These are phyloP conservation scores for Phascolomyces articulosus DNA, from an alignment of 371 early-diverging fungal species.

Conservation along the genomic window DNA sequence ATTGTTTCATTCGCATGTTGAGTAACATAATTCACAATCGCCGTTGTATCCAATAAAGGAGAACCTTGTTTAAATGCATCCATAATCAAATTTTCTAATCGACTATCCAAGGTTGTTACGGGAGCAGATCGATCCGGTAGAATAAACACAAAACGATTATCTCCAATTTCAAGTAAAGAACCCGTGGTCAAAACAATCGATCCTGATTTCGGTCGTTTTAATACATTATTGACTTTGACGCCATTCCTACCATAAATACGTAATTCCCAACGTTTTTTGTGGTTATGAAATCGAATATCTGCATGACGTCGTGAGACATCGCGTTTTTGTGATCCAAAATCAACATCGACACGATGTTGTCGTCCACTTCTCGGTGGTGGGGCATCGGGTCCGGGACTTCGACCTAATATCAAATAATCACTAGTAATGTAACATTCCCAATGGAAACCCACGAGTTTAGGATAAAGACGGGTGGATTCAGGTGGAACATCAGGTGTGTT, in stretches of 20 bases:
- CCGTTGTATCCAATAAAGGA: conserved; percentile 5
- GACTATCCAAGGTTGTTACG: conserved; percentile 15
- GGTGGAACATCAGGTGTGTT: conserved; percentile 29
- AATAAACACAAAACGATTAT: conserved; percentile 41
- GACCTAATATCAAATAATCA: conserved; percentile 34
- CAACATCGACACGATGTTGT: conserved; percentile 27
- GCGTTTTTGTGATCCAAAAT: conserved; percentile 38
- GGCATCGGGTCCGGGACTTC: conserved; percentile 25
- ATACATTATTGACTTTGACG: conserved; percentile 36
- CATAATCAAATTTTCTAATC: conserved; percentile 17
- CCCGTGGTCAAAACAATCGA: conserved; percentile 33
- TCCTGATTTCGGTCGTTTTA: conserved; percentile 23
- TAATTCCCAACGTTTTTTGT: conserved; percentile 39
- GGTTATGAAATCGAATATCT: conserved; percentile 34
- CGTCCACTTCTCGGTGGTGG: not conserved
- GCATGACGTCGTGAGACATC: conserved; percentile 48
- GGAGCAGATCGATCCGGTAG: conserved; percentile 20
- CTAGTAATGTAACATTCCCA: conserved; percentile 48
- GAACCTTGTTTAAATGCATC: conserved; percentile 9
- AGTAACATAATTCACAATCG: not conserved
- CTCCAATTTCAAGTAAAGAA: conserved; percentile 35
- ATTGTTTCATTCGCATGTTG: conserved; percentile 1
- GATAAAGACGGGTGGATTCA: conserved; percentile 33
- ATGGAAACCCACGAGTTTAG: conserved; percentile 42
- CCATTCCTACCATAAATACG: conserved; percentile 45